These are phyloP conservation scores for Cryptococcus depauperatus DNA, from an alignment of 1,284 basidiomycete genomes.

Conservation along the genomic window DNA sequence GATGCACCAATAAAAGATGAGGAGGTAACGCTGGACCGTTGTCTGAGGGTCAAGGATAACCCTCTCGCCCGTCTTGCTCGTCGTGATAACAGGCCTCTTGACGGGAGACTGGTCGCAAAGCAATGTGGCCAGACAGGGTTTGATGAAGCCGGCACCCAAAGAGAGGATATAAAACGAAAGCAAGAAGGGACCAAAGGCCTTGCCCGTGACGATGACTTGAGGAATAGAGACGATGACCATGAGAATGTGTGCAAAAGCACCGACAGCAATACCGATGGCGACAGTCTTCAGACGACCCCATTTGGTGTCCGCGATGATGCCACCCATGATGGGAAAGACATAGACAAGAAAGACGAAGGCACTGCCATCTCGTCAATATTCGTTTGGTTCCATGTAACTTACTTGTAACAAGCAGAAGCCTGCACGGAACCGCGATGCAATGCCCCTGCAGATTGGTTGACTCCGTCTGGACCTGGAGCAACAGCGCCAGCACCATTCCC, in stretches of 20 bases:
- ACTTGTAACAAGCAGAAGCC: slow-evolving; percentile 18
- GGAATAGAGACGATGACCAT: slow-evolving; percentile 42
- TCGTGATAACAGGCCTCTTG: slow-evolving; percentile 28
- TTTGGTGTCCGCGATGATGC: slow-evolving; percentile 61
- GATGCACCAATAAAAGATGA: slow-evolving; percentile 36
- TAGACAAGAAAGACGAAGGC: slow-evolving; percentile 33
- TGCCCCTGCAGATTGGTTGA: slow-evolving; percentile 49
- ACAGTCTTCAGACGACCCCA: slow-evolving; percentile 72
- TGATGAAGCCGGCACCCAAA: slow-evolving; percentile 43
- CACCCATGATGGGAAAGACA: slow-evolving; percentile 33
- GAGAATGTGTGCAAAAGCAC: slow-evolving; percentile 36
- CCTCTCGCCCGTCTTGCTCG: slow-evolving; percentile 33
- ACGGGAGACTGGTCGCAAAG: slow-evolving; percentile 44
- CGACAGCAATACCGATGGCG: slow-evolving; percentile 45
- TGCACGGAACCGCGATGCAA: slow-evolving; percentile 29
- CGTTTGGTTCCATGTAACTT: neutral
- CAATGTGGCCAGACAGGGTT: slow-evolving; percentile 40
- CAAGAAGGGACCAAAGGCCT: slow-evolving; percentile 37
- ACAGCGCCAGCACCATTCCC: slow-evolving; percentile 65
- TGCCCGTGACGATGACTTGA: slow-evolving; percentile 25
- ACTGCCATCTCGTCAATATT: slow-evolving; percentile 10
- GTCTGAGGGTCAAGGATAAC: slow-evolving; percentile 42
- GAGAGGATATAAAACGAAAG: slow-evolving; percentile 42
- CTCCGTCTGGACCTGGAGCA: slow-evolving; percentile 56
- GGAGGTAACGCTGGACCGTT: slow-evolving; percentile 38